Base-by-base conservation (phyloP, 495 filamentous ascomycete genomes). In the Hypoxylon trugodes region DNA sequence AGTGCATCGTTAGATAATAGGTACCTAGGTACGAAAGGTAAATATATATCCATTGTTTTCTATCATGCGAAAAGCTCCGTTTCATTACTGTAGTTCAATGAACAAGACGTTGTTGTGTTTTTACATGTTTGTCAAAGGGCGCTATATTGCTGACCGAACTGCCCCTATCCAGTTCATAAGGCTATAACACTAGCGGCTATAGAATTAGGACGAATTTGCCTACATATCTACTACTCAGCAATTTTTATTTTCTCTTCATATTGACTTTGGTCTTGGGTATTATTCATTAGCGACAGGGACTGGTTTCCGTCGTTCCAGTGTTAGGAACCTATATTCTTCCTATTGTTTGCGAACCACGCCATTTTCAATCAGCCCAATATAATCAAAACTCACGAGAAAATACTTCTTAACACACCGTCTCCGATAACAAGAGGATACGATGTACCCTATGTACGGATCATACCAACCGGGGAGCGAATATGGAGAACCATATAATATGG, bases 131-230 rank as follows among this genome's bases (percentile, higher is more conserved):
- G 33, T 48, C 41, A 48, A 47, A 48, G 53, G 40, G 48, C 22
- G 28, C 37, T 37, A 13, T 4, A 7, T 58, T 58, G 53, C 4
- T 37, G 15, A 6, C 22, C 13, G 8, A 48, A 2, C 12, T n/a
- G n/a, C n/a, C n/a, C n/a, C n/a, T n/a, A n/a, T n/a, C 13, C 48
- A 16, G 13, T 40, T 38, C 32, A 58, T 21, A 32, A 48, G n/a
- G n/a, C n/a, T n/a, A n/a, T n/a, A n/a, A n/a, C n/a, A n/a, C n/a
- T n/a, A 32, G 19, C 6, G 9, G n/a, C 12, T 56, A 13, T 26
- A 12, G 30, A 35, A 37, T 42, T 9, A 1, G 7, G 25, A n/a
- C 19, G 7, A 12, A 12, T 9, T 43, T 19, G 10, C 25, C 5
- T n/a, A n/a, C n/a, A n/a, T n/a, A 25, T 4, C 40, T 25, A n/a